Percentiles rank a stretch among this genome's conserved stretches.
phyloP scores from a whole-genome alignment of 345 rosid genomes.

The Melaleuca quinquenervia region DNA sequence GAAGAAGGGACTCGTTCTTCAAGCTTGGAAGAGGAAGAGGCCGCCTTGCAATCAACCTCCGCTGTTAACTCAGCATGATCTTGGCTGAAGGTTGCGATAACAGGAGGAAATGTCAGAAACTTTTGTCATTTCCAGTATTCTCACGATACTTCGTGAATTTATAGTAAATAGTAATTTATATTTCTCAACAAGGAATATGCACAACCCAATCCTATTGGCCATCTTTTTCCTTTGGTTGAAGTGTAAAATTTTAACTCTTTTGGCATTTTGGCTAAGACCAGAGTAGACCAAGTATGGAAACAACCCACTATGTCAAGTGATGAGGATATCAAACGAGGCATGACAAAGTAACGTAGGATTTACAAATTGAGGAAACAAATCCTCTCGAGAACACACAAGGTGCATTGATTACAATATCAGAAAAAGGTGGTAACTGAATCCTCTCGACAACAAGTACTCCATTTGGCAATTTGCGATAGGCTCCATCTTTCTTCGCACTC shows the following conservation, averaged over 20 bases:
- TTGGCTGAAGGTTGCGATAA: too few relatives aligned
- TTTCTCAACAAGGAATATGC: not conserved
- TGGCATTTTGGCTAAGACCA: not conserved
- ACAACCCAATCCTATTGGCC: not conserved
- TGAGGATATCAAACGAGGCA: not conserved
- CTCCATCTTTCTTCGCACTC: not conserved
- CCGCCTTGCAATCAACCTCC: too few relatives aligned
- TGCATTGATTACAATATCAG: not conserved
- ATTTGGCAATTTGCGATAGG: not conserved
- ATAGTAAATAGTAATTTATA: not conserved
- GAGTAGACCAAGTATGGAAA: not conserved
- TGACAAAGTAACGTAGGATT: not conserved
- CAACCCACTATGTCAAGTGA: not conserved
- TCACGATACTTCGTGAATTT: not conserved
- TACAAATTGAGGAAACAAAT: not conserved
- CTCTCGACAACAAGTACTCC: not conserved
- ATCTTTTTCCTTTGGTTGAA: not conserved
- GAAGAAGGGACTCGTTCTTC: too few relatives aligned
- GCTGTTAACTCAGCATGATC: too few relatives aligned
- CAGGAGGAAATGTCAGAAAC: too few relatives aligned
- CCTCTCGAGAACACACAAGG: not conserved
- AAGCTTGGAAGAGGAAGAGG: too few relatives aligned
- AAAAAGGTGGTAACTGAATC: not conserved
- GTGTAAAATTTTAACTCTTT: not conserved
- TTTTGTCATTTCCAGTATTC: too few relatives aligned